These are phyloP conservation scores for Wickerhamiella sergipiensis DNA, from an alignment of 805 yeast genomes.

Conservation along the genomic window DNA sequence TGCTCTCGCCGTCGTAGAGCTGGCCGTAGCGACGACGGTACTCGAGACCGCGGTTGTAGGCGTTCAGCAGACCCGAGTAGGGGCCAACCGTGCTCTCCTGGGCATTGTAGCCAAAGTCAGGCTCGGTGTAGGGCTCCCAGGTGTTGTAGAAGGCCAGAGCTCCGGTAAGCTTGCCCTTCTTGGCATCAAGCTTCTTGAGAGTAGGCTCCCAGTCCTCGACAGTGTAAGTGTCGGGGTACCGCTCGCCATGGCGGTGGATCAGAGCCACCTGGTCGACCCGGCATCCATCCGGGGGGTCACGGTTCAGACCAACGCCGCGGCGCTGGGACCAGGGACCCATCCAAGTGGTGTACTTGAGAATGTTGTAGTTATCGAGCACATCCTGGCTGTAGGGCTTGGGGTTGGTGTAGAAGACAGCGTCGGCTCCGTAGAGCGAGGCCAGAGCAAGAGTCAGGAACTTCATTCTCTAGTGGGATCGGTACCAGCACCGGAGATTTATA, in stretches of 20 bases:
- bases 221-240: conserved; percentile 30
- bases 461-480: not conserved
- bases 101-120: conserved; percentile 31
- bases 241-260: conserved; percentile 44
- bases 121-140: conserved; percentile 32
- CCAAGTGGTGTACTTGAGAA: conserved; percentile 37
- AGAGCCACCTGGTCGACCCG: conserved; percentile 40
- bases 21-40: conserved; percentile 37
- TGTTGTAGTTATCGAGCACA: conserved; percentile 32
- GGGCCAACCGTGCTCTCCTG: conserved; percentile 38
- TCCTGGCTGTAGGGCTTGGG: conserved; percentile 17
- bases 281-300: conserved; percentile 39
- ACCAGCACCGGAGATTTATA: not conserved
- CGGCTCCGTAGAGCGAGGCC: not conserved
- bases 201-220: conserved; percentile 5
- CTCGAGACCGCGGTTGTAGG: conserved; percentile 34
- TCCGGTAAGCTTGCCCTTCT: conserved; percentile 21
- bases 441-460: not conserved
- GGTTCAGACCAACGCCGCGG: conserved; percentile 38
- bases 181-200: conserved; percentile 7
- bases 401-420: not conserved
- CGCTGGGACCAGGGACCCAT: conserved; percentile 38
- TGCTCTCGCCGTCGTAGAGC: conserved; percentile 28
- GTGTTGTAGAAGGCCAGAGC: conserved; percentile 34
- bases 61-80: conserved; percentile 40